These are phyloP conservation scores for Boletus pseudopeckii DNA, from an alignment of 768 basidiomycete genomes.

Conservation along the genomic window DNA sequence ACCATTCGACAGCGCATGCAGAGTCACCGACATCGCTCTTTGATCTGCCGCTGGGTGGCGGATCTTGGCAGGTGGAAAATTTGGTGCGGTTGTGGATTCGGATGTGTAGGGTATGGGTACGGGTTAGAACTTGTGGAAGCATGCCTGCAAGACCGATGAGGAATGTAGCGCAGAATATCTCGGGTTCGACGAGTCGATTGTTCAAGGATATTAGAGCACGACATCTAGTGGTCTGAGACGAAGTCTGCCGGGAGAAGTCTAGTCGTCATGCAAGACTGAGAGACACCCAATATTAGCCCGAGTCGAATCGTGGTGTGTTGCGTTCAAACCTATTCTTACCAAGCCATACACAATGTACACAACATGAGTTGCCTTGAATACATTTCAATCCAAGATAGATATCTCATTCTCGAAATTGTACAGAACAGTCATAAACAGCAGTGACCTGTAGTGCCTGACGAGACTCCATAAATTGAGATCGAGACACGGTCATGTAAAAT, in stretches of 20 bases:
- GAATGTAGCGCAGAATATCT: slow-evolving; percentile 2
- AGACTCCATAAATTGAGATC: background rate
- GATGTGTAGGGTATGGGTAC: slow-evolving; percentile 50
- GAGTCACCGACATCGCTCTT: slow-evolving; percentile 50
- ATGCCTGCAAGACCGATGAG: slow-evolving; percentile 11
- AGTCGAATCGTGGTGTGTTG: background rate
- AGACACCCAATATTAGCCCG: background rate
- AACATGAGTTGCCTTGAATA: too few species aligned
- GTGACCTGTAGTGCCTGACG: too few species aligned
- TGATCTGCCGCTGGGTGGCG: slow-evolving; percentile 52
- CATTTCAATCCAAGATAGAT: too few species aligned
- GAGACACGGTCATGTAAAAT: background rate
- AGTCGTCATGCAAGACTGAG: background rate
- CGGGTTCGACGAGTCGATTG: slow-evolving; percentile 3
- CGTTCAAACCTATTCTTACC: too few species aligned
- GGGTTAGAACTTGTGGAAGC: slow-evolving; percentile 26
- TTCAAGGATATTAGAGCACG: background rate
- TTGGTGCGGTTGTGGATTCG: slow-evolving; percentile 57
- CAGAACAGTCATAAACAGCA: too few species aligned
- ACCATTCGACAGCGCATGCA: background rate
- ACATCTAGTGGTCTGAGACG: slow-evolving; percentile 9
- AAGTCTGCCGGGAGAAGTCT: background rate
- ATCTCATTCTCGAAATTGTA: too few species aligned
- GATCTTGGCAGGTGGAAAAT: slow-evolving; percentile 57
- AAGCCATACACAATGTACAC: too few species aligned